These are phyloP conservation scores for Sideroxylon spinosum DNA, from an alignment of 179 eudicot genomes.

Conservation along the genomic window DNA sequence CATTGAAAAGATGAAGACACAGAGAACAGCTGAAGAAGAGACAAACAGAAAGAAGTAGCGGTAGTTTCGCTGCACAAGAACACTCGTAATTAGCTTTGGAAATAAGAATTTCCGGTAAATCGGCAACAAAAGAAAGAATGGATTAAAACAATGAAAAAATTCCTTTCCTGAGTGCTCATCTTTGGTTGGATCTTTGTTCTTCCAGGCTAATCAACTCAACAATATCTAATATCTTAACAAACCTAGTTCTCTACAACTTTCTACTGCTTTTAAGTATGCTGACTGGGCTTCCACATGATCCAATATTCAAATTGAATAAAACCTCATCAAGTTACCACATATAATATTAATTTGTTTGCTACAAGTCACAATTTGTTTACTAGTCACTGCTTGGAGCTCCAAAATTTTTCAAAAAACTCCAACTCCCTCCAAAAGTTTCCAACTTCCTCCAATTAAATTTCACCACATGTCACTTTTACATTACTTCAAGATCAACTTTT, in stretches of 20 bases:
- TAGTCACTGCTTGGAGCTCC: too few species aligned
- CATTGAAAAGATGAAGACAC: conserved; percentile 61
- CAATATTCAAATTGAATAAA: background rate
- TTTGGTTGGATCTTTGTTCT: background rate
- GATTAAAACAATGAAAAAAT: too few species aligned
- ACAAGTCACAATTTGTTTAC: background rate
- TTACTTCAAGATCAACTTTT: too few species aligned
- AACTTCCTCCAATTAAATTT: too few species aligned
- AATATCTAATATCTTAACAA: background rate
- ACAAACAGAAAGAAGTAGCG: conserved; percentile 68
- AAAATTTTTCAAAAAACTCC: too few species aligned
- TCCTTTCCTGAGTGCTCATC: background rate
- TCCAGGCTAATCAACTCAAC: background rate
- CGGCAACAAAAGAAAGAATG: background rate
- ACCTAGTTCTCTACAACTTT: background rate
- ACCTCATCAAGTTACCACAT: background rate
- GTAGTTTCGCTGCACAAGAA: conserved; percentile 69
- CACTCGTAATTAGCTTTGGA: conserved; percentile 10
- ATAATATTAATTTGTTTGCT: background rate
- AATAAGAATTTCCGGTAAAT: background rate
- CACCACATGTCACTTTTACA: too few species aligned
- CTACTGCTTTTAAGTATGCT: background rate
- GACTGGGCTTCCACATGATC: background rate
- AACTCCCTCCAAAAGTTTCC: too few species aligned
- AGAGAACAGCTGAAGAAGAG: conserved; percentile 67